A percentile compares a stretch with the other conserved stretches of the same genome.
These are phyloP conservation scores for Lichtheimia hyalospora DNA, from an alignment of 371 early-diverging fungal species.

Conservation along the genomic window DNA sequence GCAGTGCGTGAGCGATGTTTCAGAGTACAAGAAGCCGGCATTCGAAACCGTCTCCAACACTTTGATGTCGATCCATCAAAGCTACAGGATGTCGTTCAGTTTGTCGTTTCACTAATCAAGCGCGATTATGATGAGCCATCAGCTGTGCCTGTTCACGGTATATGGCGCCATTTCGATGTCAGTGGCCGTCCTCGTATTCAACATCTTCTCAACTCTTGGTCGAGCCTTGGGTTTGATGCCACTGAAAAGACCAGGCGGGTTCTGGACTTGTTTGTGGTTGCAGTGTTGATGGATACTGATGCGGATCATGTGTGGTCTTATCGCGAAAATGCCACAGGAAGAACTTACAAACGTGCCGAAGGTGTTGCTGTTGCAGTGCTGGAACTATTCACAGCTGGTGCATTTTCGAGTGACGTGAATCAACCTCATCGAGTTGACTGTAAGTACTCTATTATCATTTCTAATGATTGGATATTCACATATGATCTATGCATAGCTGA, in stretches of 20 bases:
- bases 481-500: slow-evolving; percentile 34
- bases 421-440: slow-evolving; percentile 80
- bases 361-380: slow-evolving; percentile 87
- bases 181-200: slow-evolving; percentile 57
- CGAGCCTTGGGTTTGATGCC: slow-evolving; percentile 36
- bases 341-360: slow-evolving; percentile 70
- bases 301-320: slow-evolving; percentile 84
- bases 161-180: slow-evolving; percentile 88
- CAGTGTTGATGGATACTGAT: slow-evolving; percentile 90
- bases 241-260: slow-evolving; percentile 72
- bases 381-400: slow-evolving; percentile 79
- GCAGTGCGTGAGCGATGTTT: slow-evolving; percentile 79
- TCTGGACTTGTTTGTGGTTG: slow-evolving; percentile 84
- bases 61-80: slow-evolving; percentile 72
- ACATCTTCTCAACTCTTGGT: slow-evolving; percentile 52
- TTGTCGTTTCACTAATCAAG: slow-evolving; percentile 69
- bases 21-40: slow-evolving; percentile 64
- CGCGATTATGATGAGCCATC: slow-evolving; percentile 63
- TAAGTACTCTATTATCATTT: no score
- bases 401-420: slow-evolving; percentile 67
- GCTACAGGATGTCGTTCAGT: slow-evolving; percentile 70
- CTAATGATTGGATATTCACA: no score
- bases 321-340: slow-evolving; percentile 54
- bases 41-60: slow-evolving; percentile 56
- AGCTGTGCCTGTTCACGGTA: slow-evolving; percentile 80